phyloP scores from a whole-genome alignment of 2,329 filamentous ascomycete genomes.

The Botrytis deweyae region DNA sequence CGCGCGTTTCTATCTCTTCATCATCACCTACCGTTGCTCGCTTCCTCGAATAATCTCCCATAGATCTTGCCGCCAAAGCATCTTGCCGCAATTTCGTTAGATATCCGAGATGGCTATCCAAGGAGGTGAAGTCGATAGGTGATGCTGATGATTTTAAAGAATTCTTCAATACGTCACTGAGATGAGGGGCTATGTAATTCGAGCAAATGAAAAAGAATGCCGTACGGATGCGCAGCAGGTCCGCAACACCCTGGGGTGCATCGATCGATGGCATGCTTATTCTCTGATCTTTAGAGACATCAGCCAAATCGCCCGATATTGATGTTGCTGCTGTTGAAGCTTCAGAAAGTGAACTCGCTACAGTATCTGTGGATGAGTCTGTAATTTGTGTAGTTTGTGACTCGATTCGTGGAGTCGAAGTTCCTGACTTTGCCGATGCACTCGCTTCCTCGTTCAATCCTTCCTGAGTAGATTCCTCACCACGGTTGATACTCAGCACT shows the following conservation, averaged over 20 bases:
- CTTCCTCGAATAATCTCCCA: slow-evolving; percentile 71
- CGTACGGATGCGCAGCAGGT: slow-evolving; percentile 49
- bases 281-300: slow-evolving; percentile 29
- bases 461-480: slow-evolving; percentile 45
- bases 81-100: slow-evolving; percentile 69
- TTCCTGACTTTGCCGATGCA: slow-evolving; percentile 31
- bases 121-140: slow-evolving; percentile 62
- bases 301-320: slow-evolving; percentile 34
- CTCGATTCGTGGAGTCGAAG: slow-evolving; percentile 36
- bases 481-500: slow-evolving; percentile 64
- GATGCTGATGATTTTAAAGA: slow-evolving; percentile 41
- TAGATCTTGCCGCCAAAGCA: slow-evolving; percentile 65
- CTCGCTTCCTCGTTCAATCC: slow-evolving; percentile 35
- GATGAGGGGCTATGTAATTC: slow-evolving; percentile 46
- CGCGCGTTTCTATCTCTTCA: slow-evolving; percentile 57
- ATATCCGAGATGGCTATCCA: slow-evolving; percentile 68
- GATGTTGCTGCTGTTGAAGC: slow-evolving; percentile 43
- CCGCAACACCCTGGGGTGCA: slow-evolving; percentile 41
- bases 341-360: slow-evolving; percentile 42
- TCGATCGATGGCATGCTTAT: slow-evolving; percentile 28
- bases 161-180: slow-evolving; percentile 43
- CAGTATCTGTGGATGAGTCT: slow-evolving; percentile 38
- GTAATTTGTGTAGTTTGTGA: slow-evolving; percentile 39
- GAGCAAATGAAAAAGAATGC: slow-evolving; percentile 50
- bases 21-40: slow-evolving; percentile 63